Base-by-base conservation (phyloP, 1,139 yeast genomes). In the Saccharomycopsis hybrid region DNA sequence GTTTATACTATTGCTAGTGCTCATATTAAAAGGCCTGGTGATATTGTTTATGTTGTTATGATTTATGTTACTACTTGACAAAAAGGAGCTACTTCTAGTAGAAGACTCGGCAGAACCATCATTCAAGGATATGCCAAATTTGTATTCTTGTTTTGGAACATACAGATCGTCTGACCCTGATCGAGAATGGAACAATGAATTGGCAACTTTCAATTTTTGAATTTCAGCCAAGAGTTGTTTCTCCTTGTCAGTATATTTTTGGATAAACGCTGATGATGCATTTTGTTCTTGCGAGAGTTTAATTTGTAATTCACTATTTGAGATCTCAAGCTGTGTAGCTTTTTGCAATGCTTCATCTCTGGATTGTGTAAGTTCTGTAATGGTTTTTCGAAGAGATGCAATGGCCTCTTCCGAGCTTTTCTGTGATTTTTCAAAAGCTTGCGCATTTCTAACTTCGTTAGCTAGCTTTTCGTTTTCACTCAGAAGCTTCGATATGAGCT, bases 11-110 rank as follows among this genome's bases (percentile, higher is more conserved):
- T n/a, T n/a, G n/a, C n/a, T n/a, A n/a, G n/a, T n/a, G n/a, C n/a
- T n/a, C n/a, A n/a, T n/a, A n/a, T n/a, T n/a, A n/a, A n/a, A n/a
- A n/a, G n/a, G n/a, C n/a, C n/a, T n/a, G n/a, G n/a, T n/a, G n/a
- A n/a, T n/a, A n/a, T n/a, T n/a, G n/a, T n/a, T n/a, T n/a, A n/a
- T n/a, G n/a, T n/a, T n/a, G n/a, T n/a, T n/a, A n/a, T n/a, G n/a
- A n/a, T n/a, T n/a, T n/a, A n/a, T n/a, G n/a, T 31, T 31, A 31
- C 5, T 7, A 30, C 4, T 37, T 24, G 51, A 48, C 42, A 40
- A 41, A 3, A 48, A 31, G 3, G 51, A 48, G 30, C 43, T 38
- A n/a, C 51, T 48, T 45, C 51, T 44, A 29, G 46, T 37, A 4
- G 50, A 40, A 9, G 43, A 42, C n/a, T 46, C 27, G 5, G 40